A percentile compares a stretch with the other conserved stretches of the same genome.
Conservation (phyloP, 352 stramenopile genomes). For the Globisporangium perplexum region DNA sequence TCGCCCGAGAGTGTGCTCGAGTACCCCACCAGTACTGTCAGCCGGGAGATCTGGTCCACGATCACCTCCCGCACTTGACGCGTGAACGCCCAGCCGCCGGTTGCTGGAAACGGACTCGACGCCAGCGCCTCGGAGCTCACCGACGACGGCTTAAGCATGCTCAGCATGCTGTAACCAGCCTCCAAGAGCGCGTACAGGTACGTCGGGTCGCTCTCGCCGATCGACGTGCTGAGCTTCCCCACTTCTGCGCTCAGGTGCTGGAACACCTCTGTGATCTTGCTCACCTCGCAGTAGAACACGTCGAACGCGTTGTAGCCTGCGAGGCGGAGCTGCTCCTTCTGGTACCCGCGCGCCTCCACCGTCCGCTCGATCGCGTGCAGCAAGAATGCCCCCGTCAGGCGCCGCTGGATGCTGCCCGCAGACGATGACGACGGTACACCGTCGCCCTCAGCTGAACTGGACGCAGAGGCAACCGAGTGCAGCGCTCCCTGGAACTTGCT, state of each 20-base stretch:
- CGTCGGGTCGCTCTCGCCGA: conserved; percentile 51
- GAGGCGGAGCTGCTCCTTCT: conserved; percentile 70
- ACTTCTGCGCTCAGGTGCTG: conserved; percentile 46
- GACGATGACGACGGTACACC: not conserved
- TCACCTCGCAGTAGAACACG: conserved; percentile 86
- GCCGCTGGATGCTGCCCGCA: conserved; percentile 21
- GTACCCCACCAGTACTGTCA: conserved; percentile 52
- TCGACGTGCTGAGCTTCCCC: conserved; percentile 38
- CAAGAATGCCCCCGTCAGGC: conserved; percentile 53
- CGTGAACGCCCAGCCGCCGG: conserved; percentile 58
- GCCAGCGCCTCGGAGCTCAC: conserved; percentile 11
- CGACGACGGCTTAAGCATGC: conserved; percentile 39
- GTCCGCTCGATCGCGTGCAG: conserved; percentile 71
- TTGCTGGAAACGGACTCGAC: conserved; percentile 17
- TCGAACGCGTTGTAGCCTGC: conserved; percentile 85
- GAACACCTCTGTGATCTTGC: conserved; percentile 71
- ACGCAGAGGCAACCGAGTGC: conserved; percentile 6
- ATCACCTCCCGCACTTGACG: conserved; percentile 53
- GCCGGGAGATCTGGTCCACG: conserved; percentile 49
- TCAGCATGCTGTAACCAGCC: conserved; percentile 64
- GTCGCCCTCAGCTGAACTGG: not conserved
- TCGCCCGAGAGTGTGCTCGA: conserved; percentile 17
- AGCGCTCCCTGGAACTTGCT: conserved; percentile 76
- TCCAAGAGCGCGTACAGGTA: conserved; percentile 64
- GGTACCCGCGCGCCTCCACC: conserved; percentile 66